These are phyloP conservation scores for Quercus glauca DNA, from an alignment of 306 rosid species.

Conservation along the genomic window DNA sequence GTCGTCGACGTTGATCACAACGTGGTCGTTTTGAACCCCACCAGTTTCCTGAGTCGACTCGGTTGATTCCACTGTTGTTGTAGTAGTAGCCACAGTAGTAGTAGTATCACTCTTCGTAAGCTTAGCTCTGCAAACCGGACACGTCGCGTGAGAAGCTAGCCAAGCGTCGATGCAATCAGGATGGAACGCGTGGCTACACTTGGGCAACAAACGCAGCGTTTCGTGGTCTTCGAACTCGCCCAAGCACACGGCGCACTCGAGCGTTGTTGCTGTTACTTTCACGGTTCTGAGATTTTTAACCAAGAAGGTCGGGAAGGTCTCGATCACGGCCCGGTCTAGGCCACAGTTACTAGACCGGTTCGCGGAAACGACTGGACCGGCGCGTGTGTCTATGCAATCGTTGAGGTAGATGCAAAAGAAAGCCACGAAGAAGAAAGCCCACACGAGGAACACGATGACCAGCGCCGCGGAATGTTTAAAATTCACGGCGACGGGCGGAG, in stretches of 20 bases:
- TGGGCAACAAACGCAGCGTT: slow-evolving; percentile 64
- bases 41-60: background rate
- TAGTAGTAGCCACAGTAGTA: too few relatives aligned
- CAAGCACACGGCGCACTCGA: slow-evolving; percentile 75
- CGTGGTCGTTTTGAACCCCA: background rate
- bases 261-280: slow-evolving; percentile 18
- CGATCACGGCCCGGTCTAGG: slow-evolving; percentile 38
- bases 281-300: slow-evolving; percentile 52
- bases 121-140: slow-evolving; percentile 66
- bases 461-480: slow-evolving; percentile 51
- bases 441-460: slow-evolving; percentile 28
- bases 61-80: too few relatives aligned
- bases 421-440: slow-evolving; percentile 30
- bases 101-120: background rate
- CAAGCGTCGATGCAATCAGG: slow-evolving; percentile 70
- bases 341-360: slow-evolving; percentile 39
- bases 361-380: slow-evolving; percentile 36
- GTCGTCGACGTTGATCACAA: slow-evolving; percentile 6
- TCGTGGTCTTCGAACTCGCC: slow-evolving; percentile 55
- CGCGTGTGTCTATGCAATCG: slow-evolving; percentile 9
- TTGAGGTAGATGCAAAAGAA: slow-evolving; percentile 33
- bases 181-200: slow-evolving; percentile 72
- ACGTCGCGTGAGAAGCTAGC: slow-evolving; percentile 61
- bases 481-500: slow-evolving; percentile 10
- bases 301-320: slow-evolving; percentile 50